Percentiles rank a stretch among this genome's conserved stretches.
Conservation (phyloP, 2,329 filamentous ascomycete species). For the Leptodontidium sp. region DNA sequence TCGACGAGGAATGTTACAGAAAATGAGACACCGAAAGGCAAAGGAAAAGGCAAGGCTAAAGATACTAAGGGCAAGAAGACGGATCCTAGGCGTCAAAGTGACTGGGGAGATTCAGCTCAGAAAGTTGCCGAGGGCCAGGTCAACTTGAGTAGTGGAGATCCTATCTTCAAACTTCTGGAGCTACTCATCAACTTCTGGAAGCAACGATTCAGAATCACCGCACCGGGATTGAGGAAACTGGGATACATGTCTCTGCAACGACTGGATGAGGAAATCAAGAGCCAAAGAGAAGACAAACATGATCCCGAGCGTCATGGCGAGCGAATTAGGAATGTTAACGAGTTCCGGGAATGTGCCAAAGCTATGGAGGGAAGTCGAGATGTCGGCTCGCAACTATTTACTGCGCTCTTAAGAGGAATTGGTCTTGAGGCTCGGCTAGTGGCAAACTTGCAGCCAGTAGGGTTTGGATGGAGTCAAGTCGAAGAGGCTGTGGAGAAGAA, state of each 20-base stretch:
- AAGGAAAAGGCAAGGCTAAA: constrained; percentile 48
- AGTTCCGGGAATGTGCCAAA: constrained; percentile 74
- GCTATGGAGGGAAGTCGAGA: constrained; percentile 84
- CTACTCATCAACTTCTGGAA: constrained; percentile 88
- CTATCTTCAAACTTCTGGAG: constrained; percentile 78
- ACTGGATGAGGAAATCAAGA: constrained; percentile 76
- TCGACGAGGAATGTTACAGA: constrained; percentile 51
- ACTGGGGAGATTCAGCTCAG: constrained; percentile 77
- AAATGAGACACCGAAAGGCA: constrained; percentile 43
- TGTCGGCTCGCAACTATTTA: constrained; percentile 88
- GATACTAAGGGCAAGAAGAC: constrained; percentile 51
- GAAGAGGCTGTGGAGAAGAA: constrained; percentile 73
- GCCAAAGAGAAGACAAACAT: constrained; percentile 68
- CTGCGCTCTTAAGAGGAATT: constrained; percentile 80
- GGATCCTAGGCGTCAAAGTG: constrained; percentile 56
- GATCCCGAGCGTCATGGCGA: constrained; percentile 78
- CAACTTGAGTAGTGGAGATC: constrained; percentile 85
- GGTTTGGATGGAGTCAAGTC: constrained; percentile 88
- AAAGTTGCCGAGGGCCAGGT: constrained; percentile 73
- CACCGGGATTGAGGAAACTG: constrained; percentile 84
- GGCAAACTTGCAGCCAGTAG: constrained; percentile 82
- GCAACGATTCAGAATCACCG: constrained; percentile 78
- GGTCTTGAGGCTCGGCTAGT: constrained; percentile 86
- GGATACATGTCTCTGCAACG: constrained; percentile 85
- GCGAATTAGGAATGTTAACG: constrained; percentile 68